phyloP scores from a whole-genome alignment of 202 grass and related monocot species.

The Eragrostis tef region DNA sequence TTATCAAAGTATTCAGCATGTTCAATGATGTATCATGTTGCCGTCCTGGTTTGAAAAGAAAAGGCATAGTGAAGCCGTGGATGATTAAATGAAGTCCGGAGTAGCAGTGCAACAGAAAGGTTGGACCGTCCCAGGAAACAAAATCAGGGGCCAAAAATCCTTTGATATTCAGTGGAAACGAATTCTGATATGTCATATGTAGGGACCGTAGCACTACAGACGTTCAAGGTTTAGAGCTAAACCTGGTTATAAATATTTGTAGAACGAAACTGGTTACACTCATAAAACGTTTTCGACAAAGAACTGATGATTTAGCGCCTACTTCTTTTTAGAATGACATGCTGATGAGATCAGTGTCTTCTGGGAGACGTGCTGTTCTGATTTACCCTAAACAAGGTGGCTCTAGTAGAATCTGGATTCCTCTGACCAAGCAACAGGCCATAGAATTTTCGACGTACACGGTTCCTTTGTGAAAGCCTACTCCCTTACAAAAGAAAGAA shows the following conservation, averaged over 20 bases:
- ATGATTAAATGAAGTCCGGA: neutral
- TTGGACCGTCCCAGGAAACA: neutral
- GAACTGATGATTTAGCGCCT: slow-evolving; percentile 35
- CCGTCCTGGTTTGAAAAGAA: slow-evolving; percentile 2
- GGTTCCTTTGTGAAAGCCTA: slow-evolving; percentile 2
- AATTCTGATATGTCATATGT: too few species aligned
- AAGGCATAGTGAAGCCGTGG: neutral
- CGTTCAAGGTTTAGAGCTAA: too few species aligned
- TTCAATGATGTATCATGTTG: neutral
- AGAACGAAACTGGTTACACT: neutral
- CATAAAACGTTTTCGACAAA: too few species aligned
- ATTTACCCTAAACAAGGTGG: slow-evolving; percentile 26
- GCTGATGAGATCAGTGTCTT: slow-evolving; percentile 18
- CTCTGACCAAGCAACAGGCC: neutral
- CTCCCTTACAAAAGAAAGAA: neutral
- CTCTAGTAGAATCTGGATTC: slow-evolving; percentile 6
- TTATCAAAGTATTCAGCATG: slow-evolving; percentile 7
- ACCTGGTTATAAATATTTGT: neutral
- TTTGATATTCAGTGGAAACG: too few species aligned
- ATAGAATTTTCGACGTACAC: slow-evolving; percentile 25
- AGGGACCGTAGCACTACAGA: too few species aligned
- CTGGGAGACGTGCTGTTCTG: slow-evolving; percentile 13
- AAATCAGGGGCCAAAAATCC: neutral
- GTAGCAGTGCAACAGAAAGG: neutral
- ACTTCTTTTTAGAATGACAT: slow-evolving; percentile 11